Evolutionary conservation across 2,329 filamentous ascomycete genomes (phyloP).

Genomic region (Alternaria ventricosa): DNA sequence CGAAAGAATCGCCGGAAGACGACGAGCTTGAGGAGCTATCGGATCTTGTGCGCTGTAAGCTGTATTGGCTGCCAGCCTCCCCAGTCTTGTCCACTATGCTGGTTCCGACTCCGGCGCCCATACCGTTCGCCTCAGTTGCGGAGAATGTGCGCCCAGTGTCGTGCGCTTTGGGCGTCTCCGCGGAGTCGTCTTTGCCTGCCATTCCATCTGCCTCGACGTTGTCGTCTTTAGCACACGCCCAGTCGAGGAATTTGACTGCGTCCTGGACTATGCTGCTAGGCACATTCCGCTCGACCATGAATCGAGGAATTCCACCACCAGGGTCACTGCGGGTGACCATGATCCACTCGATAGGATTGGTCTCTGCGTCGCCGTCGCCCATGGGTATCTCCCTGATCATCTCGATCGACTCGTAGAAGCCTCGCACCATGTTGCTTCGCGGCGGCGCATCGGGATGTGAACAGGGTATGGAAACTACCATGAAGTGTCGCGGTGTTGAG

Average conservation of each 20-base stretch:
- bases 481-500: slow-evolving; percentile 70
- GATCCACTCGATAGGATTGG: slow-evolving; percentile 82
- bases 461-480: slow-evolving; percentile 87
- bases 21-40: slow-evolving; percentile 32
- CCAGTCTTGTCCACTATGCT: slow-evolving; percentile 44
- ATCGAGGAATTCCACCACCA: slow-evolving; percentile 84
- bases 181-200: slow-evolving; percentile 34
- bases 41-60: slow-evolving; percentile 35
- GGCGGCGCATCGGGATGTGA: slow-evolving; percentile 75
- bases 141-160: slow-evolving; percentile 32
- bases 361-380: slow-evolving; percentile 55
- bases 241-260: slow-evolving; percentile 81
- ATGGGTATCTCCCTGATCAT: slow-evolving; percentile 82
- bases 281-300: slow-evolving; percentile 89
- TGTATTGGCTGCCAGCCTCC: slow-evolving; percentile 1
- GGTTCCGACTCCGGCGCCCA: slow-evolving; percentile 46
- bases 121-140: slow-evolving; percentile 41
- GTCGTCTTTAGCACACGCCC: slow-evolving; percentile 66
- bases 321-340: slow-evolving; percentile 92
- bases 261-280: slow-evolving; percentile 81
- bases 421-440: slow-evolving; percentile 77
- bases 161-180: slow-evolving; percentile 14
- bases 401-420: slow-evolving; percentile 90
- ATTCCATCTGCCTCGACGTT: slow-evolving; percentile 18
- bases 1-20: slow-evolving; percentile 47